Evolutionary conservation across 495 filamentous ascomycete genomes (phyloP).

Genomic region (Neurospora pannonica): DNA sequence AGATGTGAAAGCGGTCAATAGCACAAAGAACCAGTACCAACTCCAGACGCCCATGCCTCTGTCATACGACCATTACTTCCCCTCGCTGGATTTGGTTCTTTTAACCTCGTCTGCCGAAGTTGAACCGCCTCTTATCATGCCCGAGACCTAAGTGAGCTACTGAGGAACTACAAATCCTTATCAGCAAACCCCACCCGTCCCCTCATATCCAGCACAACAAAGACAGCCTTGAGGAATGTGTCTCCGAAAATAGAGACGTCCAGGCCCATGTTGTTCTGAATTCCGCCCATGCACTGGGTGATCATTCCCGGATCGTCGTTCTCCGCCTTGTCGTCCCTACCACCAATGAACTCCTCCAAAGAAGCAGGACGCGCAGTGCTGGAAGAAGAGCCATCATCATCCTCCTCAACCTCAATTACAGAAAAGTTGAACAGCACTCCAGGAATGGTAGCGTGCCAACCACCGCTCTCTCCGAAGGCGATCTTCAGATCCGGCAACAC

Average conservation of each 20-base stretch:
- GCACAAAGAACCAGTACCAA: neutral
- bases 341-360: neutral
- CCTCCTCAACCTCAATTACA: slow-evolving; percentile 34
- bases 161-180: slow-evolving; percentile 22
- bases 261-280: slow-evolving; percentile 51
- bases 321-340: neutral
- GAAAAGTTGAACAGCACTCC: slow-evolving; percentile 60
- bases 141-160: neutral
- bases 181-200: slow-evolving; percentile 58
- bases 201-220: slow-evolving; percentile 64
- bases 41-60: neutral
- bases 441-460: slow-evolving; percentile 50
- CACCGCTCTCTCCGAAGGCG: slow-evolving; percentile 50
- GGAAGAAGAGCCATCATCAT: neutral
- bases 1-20: neutral
- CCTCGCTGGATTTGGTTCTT: no score
- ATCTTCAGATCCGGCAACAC: slow-evolving; percentile 44
- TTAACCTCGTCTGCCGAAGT: no score
- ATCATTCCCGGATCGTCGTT: neutral
- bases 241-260: slow-evolving; percentile 60
- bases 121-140: no score
- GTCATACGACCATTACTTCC: neutral
- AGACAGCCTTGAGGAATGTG: slow-evolving; percentile 64
- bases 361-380: neutral
- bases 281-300: slow-evolving; percentile 54